Percentiles rank a stretch among this genome's conserved stretches.
Evolutionary conservation across 2,329 filamentous ascomycete genomes (phyloP).

Genomic region (Trichoderma oligosporum): DNA sequence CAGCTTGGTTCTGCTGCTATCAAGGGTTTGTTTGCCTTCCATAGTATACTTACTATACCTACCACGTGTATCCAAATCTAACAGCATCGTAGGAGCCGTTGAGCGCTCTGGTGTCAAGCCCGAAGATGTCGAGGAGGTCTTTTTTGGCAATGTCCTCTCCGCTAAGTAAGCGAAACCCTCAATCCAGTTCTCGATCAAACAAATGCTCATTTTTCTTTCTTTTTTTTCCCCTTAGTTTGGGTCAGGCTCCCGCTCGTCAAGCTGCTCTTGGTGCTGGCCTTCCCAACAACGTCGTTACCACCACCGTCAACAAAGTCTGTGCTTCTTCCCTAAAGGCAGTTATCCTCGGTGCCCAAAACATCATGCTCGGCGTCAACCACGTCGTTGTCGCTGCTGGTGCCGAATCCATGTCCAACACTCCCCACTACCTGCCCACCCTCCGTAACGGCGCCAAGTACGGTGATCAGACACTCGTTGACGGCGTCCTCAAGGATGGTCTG

Average conservation of each 20-base stretch:
- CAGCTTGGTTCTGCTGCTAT: conserved; percentile 90
- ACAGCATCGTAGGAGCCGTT: conserved; percentile 58
- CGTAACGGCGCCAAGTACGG: conserved; percentile 92
- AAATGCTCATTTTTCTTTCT: background rate
- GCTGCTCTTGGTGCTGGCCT: conserved; percentile 88
- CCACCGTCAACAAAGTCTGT: conserved; percentile 98
- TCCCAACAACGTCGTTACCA: conserved; percentile 72
- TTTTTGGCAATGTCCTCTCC: conserved; percentile 96
- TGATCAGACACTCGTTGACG: conserved; percentile 82
- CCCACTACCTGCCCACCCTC: conserved; percentile 88
- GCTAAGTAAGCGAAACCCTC: conserved; percentile 64
- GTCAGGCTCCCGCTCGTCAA: conserved; percentile 94
- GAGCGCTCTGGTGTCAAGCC: conserved; percentile 85
- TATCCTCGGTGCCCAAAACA: conserved; percentile 91
- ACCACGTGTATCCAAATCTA: conserved; percentile 14
- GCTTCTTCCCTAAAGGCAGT: conserved; percentile 92
- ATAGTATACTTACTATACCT: no score
- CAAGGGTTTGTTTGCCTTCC: conserved; percentile 60
- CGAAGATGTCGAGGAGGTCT: conserved; percentile 89
- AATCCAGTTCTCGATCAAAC: background rate
- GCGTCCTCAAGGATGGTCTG: conserved; percentile 88
- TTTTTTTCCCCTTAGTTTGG: conserved; percentile 69
- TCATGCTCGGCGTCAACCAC: conserved; percentile 91
- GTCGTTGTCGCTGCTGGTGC: conserved; percentile 91
- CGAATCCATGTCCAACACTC: conserved; percentile 98